These are phyloP conservation scores for Elaeagnus macrophylla DNA, from an alignment of 306 rosid genomes.

Conservation along the genomic window DNA sequence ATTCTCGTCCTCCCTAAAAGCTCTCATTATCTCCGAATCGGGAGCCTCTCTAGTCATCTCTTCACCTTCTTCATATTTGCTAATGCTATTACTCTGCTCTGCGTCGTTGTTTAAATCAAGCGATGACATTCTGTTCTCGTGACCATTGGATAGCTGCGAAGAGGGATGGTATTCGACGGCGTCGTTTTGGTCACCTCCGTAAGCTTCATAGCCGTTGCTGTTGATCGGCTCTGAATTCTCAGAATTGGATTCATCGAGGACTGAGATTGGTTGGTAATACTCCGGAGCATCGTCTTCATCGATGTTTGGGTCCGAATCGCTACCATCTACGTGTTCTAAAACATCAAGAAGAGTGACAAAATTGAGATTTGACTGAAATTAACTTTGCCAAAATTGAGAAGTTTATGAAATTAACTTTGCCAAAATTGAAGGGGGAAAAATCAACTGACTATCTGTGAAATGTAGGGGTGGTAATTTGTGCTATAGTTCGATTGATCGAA, in stretches of 20 bases:
- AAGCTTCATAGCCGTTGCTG: slow-evolving; percentile 30
- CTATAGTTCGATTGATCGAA: too few relatives aligned
- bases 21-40: slow-evolving; percentile 45
- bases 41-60: slow-evolving; percentile 26
- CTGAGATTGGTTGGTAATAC: slow-evolving; percentile 69
- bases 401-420: too few relatives aligned
- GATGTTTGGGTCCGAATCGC: slow-evolving; percentile 69
- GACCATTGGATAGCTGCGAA: slow-evolving; percentile 38
- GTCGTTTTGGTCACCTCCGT: background rate
- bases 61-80: slow-evolving; percentile 29
- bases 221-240: slow-evolving; percentile 25
- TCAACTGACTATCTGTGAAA: slow-evolving; percentile 30
- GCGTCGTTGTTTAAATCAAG: slow-evolving; percentile 39
- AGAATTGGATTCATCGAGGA: slow-evolving; percentile 24
- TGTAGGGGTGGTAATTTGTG: too few relatives aligned
- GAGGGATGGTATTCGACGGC: slow-evolving; percentile 13
- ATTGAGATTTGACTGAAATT: background rate
- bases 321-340: slow-evolving; percentile 44
- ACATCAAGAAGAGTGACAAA: slow-evolving; percentile 2
- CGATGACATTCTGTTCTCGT: slow-evolving; percentile 47
- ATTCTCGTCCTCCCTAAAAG: slow-evolving; percentile 65
- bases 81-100: slow-evolving; percentile 25
- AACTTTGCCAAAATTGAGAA: too few relatives aligned
- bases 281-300: slow-evolving; percentile 33
- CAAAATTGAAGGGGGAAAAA: background rate